Evolutionary conservation across 2,329 filamentous ascomycete species (phyloP).

Genomic region (Trichoderma sp.): DNA sequence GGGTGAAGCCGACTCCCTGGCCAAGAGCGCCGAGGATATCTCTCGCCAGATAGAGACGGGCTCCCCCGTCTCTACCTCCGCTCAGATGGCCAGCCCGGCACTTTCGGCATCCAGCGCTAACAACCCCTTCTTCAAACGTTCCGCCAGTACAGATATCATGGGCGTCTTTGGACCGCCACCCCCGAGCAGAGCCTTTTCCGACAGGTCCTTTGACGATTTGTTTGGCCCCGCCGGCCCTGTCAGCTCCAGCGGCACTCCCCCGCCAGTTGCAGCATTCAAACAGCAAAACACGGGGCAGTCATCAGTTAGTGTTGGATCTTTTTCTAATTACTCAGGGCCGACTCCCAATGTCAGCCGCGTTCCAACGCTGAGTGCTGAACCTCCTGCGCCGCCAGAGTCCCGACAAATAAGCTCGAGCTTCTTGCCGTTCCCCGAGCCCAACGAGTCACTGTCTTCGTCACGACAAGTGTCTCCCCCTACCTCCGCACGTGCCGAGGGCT

Average conservation of each 20-base stretch:
- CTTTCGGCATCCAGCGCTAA: constrained; percentile 72
- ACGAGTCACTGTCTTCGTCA: constrained; percentile 74
- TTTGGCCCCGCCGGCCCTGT: constrained; percentile 70
- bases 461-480: constrained; percentile 74
- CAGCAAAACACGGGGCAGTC: constrained; percentile 61
- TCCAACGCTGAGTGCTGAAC: constrained; percentile 59
- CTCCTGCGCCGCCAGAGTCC: constrained; percentile 67
- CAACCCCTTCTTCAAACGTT: constrained; percentile 90
- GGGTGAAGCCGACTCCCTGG: constrained; percentile 70
- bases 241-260: constrained; percentile 47
- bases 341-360: constrained; percentile 65
- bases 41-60: constrained; percentile 54
- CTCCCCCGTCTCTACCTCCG: constrained; percentile 50
- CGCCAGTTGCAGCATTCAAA: constrained; percentile 43
- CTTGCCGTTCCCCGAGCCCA: constrained; percentile 67
- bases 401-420: constrained; percentile 77
- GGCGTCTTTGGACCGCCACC: constrained; percentile 54
- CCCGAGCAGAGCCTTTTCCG: constrained; percentile 50
- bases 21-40: constrained; percentile 62
- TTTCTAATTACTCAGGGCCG: constrained; percentile 54
- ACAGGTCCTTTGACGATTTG: constrained; percentile 80
- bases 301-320: constrained; percentile 53
- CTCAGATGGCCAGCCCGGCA: constrained; percentile 68
- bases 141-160: constrained; percentile 62
- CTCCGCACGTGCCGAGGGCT: constrained; percentile 54